Percentiles rank a stretch among this genome's conserved stretches.
These are phyloP conservation scores for Hypoxylon crocopeplum DNA, from an alignment of 495 filamentous ascomycete genomes.

Conservation along the genomic window DNA sequence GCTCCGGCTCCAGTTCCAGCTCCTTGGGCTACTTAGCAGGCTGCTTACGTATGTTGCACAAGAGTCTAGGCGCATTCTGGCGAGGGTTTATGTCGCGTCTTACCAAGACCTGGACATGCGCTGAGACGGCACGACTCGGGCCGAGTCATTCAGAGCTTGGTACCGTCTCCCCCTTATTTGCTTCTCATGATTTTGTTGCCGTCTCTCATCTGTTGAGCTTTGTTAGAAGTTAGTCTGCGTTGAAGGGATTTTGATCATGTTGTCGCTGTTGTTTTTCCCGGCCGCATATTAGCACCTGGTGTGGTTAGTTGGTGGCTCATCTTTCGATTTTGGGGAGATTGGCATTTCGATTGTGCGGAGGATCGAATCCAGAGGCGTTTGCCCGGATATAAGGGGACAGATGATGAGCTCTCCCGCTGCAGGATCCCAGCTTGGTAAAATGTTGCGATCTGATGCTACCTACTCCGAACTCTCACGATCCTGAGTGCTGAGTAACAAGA, in stretches of 20 bases:
- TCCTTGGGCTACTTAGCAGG: background rate
- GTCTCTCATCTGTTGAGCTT: no score
- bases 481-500: background rate
- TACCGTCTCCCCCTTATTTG: background rate
- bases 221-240: no score
- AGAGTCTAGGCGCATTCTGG: background rate
- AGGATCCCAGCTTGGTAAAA: background rate
- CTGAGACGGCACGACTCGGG: constrained; percentile 3
- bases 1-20: background rate
- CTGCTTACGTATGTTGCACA: background rate
- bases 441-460: background rate
- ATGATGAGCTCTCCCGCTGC: background rate
- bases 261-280: no score
- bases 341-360: no score
- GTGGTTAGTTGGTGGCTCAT: no score
- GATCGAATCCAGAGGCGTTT: no score
- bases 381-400: background rate
- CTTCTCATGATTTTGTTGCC: background rate
- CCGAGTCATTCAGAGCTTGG: background rate
- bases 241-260: no score
- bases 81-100: background rate
- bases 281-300: no score
- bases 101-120: background rate
- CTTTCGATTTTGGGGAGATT: no score
- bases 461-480: background rate